Evolutionary conservation across 2,329 filamentous ascomycete species (phyloP), one percentile per base, ranked within the genome.

Genomic region (Pseudocercospora cruenta): DNA sequence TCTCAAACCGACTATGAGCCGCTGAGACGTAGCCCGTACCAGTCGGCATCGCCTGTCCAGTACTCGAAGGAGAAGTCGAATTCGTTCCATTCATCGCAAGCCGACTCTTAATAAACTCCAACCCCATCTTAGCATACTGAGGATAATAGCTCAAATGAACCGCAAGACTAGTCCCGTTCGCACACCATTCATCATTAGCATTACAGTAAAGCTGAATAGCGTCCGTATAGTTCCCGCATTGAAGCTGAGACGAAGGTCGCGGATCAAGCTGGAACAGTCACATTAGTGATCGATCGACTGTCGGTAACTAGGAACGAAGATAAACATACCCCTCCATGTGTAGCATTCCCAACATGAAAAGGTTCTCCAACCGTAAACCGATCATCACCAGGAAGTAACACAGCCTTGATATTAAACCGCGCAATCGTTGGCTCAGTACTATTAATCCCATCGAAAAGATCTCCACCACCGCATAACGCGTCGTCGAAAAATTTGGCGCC

Each of bases 301-400:
- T 26, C 6, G 26, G 26, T 6, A 3, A 6, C 3, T 26, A 26
- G 26, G 26, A 26, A 26, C 3, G 26, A 26, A 26, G 6, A 6
- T 26, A 1, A 36, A 31, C 24, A 64, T 84, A 88, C 86, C 24
- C 87, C 87, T 67, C 81, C 78, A 43, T 84, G 84, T 39, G 71
- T 77, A 78, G 86, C 88, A 9, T 86, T 89, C 24, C 87, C 87
- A 57, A 88, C 86, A 58, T 88, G 83, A 74, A 87, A 89, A 3
- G 87, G 77, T n/a, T 86, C 79, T 1, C 87, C 88, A 3, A 78
- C 77, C 3, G 82, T 80, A 70, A 86, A 85, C 59, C 87, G 82
- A 5, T 88, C 88, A 71, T 88, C 84, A 6, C 88, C 88, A 83
- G 90, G 86, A 74, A 89, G 86, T 69, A 90, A 88, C 14, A 84